These are phyloP conservation scores for Ustilago cynodontis DNA, from an alignment of 1,284 basidiomycete genomes.

Conservation along the genomic window DNA sequence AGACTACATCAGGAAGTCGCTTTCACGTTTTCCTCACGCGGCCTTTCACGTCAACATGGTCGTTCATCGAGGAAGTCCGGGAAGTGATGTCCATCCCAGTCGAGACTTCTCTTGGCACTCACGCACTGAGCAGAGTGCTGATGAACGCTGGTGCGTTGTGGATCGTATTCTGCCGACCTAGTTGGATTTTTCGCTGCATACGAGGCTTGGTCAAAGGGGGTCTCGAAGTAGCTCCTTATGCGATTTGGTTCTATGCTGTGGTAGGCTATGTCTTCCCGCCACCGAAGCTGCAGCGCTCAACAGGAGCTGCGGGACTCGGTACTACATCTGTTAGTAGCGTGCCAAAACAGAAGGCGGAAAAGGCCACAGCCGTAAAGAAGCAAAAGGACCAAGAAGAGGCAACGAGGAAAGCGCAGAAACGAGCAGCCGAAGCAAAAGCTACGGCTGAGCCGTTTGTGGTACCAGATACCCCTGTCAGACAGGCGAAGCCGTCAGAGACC, in stretches of 20 bases:
- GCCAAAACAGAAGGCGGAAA: too few species aligned
- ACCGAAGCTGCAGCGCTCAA: too few species aligned
- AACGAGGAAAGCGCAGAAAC: too few species aligned
- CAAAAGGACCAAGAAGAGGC: too few species aligned
- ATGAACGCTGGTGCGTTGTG: neutral
- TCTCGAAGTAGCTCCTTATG: neutral
- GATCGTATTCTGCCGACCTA: neutral
- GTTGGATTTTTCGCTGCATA: neutral
- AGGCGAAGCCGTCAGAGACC: too few species aligned
- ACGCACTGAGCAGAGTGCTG: neutral
- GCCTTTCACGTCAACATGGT: neutral
- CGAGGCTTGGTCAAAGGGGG: neutral
- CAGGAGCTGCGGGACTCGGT: too few species aligned
- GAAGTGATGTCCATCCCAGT: neutral
- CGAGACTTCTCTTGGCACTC: neutral
- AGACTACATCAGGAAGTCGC: neutral
- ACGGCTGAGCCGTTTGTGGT: too few species aligned
- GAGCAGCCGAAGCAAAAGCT: too few species aligned
- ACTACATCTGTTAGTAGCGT: too few species aligned
- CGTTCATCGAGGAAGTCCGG: neutral
- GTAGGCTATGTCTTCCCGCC: too few species aligned
- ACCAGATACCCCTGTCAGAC: too few species aligned
- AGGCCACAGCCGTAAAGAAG: too few species aligned
- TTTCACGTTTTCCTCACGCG: neutral
- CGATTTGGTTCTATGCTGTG: neutral